Conservation (phyloP, 805 yeast species). For the Ogataea pignaliae region DNA sequence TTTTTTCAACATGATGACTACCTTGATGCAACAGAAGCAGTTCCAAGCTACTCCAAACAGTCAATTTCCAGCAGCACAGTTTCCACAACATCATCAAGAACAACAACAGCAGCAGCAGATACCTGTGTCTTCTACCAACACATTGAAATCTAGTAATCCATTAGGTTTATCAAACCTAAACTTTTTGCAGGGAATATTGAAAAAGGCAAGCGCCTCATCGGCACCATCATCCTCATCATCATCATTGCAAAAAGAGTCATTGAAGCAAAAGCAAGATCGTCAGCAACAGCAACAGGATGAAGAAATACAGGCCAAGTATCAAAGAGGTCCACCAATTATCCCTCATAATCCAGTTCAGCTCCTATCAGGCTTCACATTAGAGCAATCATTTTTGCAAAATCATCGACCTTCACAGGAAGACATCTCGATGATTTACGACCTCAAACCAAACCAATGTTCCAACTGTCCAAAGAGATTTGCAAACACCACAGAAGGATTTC, state of each 20-base stretch:
- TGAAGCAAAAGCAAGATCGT: constrained; percentile 30
- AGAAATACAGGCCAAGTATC: constrained; percentile 8
- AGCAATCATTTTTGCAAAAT: constrained; percentile 34
- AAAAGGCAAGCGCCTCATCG: constrained; percentile 5
- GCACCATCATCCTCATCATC: neutral
- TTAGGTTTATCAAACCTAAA: constrained; percentile 9
- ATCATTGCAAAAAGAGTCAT: neutral
- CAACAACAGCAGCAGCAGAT: constrained; percentile 2
- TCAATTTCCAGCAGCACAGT: neutral
- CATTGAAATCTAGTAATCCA: constrained; percentile 4
- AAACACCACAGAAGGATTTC: constrained; percentile 50
- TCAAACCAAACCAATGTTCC: constrained; percentile 75
- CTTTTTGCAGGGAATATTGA: constrained; percentile 13
- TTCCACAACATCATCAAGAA: constrained; percentile 4
- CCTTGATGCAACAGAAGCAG: constrained; percentile 14
- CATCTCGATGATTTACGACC: constrained; percentile 44
- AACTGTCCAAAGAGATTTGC: constrained; percentile 86
- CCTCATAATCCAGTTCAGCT: constrained; percentile 13
- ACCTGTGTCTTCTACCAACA: neutral
- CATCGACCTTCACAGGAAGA: constrained; percentile 33
- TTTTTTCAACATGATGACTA: constrained; percentile 22
- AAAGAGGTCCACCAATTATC: neutral
- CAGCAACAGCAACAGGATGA: constrained; percentile 7
- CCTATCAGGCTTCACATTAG: constrained; percentile 20
- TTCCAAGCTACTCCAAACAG: neutral